Conservation (phyloP, 169 alveolate species). For the Eimeria brunetti region DNA sequence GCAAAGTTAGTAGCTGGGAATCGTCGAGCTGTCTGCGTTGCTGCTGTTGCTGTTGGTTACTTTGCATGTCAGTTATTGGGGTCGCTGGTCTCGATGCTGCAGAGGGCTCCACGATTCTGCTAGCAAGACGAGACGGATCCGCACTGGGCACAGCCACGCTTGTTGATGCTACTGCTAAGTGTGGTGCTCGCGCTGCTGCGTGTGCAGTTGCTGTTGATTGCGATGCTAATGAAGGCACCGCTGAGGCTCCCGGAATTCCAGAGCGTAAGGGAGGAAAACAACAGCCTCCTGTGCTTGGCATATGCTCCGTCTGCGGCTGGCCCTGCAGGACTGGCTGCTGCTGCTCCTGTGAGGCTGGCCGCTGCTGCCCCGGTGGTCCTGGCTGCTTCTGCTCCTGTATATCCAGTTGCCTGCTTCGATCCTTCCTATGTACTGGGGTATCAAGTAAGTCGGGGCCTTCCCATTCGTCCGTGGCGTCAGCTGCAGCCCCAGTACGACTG, state of each 20-base stretch:
- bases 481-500: conserved; percentile 18
- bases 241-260: not conserved
- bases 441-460: conserved; percentile 41
- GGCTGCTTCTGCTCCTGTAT: conserved; percentile 5
- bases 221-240: not conserved
- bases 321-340: not conserved
- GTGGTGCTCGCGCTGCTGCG: not conserved
- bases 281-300: not conserved
- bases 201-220: not conserved
- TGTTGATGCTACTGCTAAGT: not conserved
- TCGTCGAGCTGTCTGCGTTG: conserved; percentile 10
- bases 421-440: not conserved
- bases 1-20: conserved; percentile 2
- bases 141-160: not conserved
- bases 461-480: conserved; percentile 44
- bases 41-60: not conserved
- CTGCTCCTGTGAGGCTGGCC: not conserved
- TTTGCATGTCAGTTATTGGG: not conserved
- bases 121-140: not conserved
- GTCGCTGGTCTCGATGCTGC: not conserved
- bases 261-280: not conserved
- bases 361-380: not conserved
- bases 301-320: not conserved
- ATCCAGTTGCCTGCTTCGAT: not conserved
- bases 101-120: conserved; percentile 15